These are phyloP conservation scores for Suhomyces anneliseae DNA, from an alignment of 1,139 yeast species.

Conservation along the genomic window DNA sequence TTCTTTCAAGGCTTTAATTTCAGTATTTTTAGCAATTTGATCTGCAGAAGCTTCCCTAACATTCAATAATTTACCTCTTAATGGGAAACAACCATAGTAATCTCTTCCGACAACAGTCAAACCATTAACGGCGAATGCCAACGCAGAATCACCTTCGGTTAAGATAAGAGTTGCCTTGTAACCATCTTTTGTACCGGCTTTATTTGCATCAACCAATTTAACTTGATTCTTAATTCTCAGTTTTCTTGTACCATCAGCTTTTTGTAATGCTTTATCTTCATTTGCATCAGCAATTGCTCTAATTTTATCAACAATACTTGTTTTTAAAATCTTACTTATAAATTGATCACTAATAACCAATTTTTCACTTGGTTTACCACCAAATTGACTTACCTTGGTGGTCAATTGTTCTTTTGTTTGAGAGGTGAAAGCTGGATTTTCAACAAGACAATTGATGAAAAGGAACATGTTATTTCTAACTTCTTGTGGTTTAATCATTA, in stretches of 20 bases:
- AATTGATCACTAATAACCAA: constrained; percentile 72
- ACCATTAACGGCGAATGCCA: constrained; percentile 91
- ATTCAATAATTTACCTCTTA: constrained; percentile 90
- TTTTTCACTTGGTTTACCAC: constrained; percentile 64
- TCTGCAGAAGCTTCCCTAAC: constrained; percentile 97
- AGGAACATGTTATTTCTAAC: constrained; percentile 87
- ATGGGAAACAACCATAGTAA: constrained; percentile 91
- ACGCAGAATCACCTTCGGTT: constrained; percentile 98
- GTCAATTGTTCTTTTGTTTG: constrained; percentile 97
- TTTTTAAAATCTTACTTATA: constrained; percentile 65
- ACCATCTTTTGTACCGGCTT: constrained; percentile 94
- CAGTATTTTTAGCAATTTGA: constrained; percentile 88
- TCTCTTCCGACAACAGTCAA: constrained; percentile 95
- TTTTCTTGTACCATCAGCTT: constrained; percentile 87
- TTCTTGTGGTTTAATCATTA: constrained; percentile 83
- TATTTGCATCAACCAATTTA: constrained; percentile 93
- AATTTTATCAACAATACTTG: constrained; percentile 81
- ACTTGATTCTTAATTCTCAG: constrained; percentile 86
- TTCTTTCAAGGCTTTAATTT: constrained; percentile 92
- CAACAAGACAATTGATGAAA: constrained; percentile 88
- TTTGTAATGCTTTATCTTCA: constrained; percentile 84
- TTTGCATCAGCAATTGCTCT: constrained; percentile 81
- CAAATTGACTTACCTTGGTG: constrained; percentile 85
- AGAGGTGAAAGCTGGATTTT: constrained; percentile 96
- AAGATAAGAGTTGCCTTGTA: constrained; percentile 87